These are phyloP conservation scores for Penicillium coffeae DNA, from an alignment of 495 filamentous ascomycete genomes.

Conservation along the genomic window DNA sequence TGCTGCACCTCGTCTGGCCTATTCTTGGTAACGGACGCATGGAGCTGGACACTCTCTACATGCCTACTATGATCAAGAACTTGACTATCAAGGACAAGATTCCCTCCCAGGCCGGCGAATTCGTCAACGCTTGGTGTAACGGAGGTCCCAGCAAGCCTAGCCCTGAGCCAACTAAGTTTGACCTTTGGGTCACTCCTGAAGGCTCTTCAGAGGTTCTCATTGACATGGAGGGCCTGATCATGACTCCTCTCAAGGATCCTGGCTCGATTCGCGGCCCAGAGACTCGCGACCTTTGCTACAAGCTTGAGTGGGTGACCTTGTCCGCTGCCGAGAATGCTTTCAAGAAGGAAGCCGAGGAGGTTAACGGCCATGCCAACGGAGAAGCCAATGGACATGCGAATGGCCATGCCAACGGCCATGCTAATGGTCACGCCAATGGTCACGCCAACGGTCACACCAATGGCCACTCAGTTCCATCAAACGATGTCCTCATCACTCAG, in stretches of 20 bases:
- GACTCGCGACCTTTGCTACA: constrained; percentile 29
- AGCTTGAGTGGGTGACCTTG: constrained; percentile 30
- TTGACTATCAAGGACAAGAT: constrained; percentile 22
- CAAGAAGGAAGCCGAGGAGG: neutral
- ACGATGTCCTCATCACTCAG: constrained; percentile 13
- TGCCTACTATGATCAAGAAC: constrained; percentile 38
- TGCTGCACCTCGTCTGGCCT: constrained; percentile 33
- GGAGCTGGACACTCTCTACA: constrained; percentile 37
- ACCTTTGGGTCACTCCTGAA: constrained; percentile 29
- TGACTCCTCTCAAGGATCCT: constrained; percentile 30
- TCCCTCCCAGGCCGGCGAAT: constrained; percentile 22
- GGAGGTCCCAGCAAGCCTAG: constrained; percentile 20
- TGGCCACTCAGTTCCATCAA: constrained; percentile 7
- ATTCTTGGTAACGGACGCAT: constrained; percentile 40
- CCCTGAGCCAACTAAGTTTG: constrained; percentile 30
- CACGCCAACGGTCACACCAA: constrained; percentile 7
- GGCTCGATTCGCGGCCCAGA: constrained; percentile 8
- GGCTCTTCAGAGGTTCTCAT: constrained; percentile 23
- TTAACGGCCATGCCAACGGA: neutral
- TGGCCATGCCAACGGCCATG: constrained; percentile 4
- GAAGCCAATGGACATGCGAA: constrained; percentile 4
- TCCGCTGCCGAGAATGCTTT: constrained; percentile 2
- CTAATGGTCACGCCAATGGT: constrained; percentile 8
- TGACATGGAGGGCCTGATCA: constrained; percentile 26
- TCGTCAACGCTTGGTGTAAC: constrained; percentile 30